These are phyloP conservation scores for Tetrahymena borealis DNA, from an alignment of 73 alveolate species.

Conservation along the genomic window DNA sequence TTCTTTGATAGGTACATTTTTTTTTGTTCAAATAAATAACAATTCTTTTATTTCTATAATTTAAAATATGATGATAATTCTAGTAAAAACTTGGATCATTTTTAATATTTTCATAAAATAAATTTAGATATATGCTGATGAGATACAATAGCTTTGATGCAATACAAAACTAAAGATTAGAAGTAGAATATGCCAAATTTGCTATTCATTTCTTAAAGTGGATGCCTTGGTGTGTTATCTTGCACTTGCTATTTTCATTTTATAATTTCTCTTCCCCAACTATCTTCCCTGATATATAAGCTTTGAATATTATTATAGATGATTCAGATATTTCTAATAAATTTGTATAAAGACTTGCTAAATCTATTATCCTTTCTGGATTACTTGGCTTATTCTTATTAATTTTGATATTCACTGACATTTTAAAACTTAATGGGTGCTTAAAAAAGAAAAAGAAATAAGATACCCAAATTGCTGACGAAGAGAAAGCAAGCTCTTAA, in stretches of 20 bases:
- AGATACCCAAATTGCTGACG: not conserved
- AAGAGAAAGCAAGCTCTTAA: not conserved
- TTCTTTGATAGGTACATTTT: not conserved
- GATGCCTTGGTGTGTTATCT: not conserved
- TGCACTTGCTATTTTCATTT: not conserved
- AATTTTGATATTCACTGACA: not conserved
- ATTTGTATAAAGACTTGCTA: not conserved
- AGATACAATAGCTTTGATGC: not conserved
- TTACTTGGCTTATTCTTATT: not conserved
- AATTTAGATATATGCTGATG: not conserved
- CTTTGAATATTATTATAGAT: not conserved
- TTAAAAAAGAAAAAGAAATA: not conserved
- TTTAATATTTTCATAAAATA: too few species aligned
- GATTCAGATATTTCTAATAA: not conserved
- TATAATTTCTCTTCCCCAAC: not conserved
- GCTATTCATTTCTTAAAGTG: not conserved
- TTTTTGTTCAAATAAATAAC: too few species aligned
- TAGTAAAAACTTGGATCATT: not conserved
- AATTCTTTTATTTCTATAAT: too few species aligned
- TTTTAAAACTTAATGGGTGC: not conserved
- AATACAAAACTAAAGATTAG: not conserved
- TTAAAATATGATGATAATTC: not conserved
- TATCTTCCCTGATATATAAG: not conserved
- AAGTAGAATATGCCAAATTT: not conserved
- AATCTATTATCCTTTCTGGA: not conserved